Conservation (phyloP, 2,329 filamentous ascomycete species). For the Xylariaceae sp. region DNA sequence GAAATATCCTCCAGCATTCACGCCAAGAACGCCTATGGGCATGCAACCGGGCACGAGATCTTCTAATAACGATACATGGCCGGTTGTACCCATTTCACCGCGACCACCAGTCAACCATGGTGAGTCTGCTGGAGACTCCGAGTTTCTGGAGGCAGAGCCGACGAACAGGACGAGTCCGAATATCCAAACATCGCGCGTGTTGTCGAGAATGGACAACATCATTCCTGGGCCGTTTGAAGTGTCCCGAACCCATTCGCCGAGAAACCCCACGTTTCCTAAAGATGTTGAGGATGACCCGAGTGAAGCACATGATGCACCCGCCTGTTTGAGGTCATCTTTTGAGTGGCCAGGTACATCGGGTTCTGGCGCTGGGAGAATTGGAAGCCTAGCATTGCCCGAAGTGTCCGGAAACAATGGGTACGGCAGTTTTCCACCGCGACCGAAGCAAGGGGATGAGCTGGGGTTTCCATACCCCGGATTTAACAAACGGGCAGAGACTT, state of each 20-base stretch:
- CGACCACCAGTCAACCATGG: conserved; percentile 47
- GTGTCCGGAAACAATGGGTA: conserved; percentile 50
- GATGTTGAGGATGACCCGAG: conserved; percentile 23
- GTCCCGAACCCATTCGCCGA: conserved; percentile 33
- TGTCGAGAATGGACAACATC: conserved; percentile 61
- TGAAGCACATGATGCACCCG: conserved; percentile 24
- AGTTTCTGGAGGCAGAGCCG: conserved; percentile 35
- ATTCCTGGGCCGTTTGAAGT: conserved; percentile 61
- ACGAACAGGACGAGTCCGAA: conserved; percentile 47
- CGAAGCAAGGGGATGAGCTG: conserved; percentile 34
- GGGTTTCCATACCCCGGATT: conserved; percentile 36
- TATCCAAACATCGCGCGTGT: conserved; percentile 38
- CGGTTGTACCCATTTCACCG: conserved; percentile 41
- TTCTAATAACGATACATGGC: conserved; percentile 41
- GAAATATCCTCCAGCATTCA: conserved; percentile 55
- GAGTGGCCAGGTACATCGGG: conserved; percentile 30
- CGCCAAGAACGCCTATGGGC: conserved; percentile 55
- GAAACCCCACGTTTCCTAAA: conserved; percentile 33
- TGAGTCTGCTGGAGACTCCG: conserved; percentile 38
- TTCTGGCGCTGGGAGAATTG: conserved; percentile 29
- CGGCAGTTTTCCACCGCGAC: conserved; percentile 51
- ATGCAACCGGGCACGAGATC: conserved; percentile 40
- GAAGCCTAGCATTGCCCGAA: conserved; percentile 35
- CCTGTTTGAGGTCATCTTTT: conserved; percentile 22
- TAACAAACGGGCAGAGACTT: conserved; percentile 48